Percentiles rank a stretch among this genome's conserved stretches.
Evolutionary conservation across 495 filamentous ascomycete genomes (phyloP).

Genomic region (Penicillium macrosclerotiorum): DNA sequence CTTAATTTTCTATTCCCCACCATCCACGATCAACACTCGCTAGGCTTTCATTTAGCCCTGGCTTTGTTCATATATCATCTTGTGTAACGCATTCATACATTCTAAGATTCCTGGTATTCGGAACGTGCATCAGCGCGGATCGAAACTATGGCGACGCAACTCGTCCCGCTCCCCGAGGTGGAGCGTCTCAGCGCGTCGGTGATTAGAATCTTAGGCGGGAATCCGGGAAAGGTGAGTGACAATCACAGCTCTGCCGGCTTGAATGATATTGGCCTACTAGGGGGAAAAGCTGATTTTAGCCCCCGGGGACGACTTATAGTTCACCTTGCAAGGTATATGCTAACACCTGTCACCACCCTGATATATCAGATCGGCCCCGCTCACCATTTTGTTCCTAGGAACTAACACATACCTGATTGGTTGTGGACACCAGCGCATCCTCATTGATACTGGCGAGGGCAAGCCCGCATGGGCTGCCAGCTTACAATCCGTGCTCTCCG

Average conservation of each 20-base stretch:
- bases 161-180: constrained; percentile 59
- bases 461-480: constrained; percentile 55
- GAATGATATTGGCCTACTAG: constrained; percentile 1
- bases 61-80: no score
- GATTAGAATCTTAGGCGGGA: constrained; percentile 75
- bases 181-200: constrained; percentile 63
- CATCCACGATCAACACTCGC: no score
- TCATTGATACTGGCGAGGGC: constrained; percentile 81
- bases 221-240: constrained; percentile 68
- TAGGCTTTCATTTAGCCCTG: no score
- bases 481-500: constrained; percentile 59
- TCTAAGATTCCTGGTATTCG: no score
- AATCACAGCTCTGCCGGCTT: neutral
- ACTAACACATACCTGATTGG: constrained; percentile 90
- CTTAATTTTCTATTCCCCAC: no score
- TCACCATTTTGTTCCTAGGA: constrained; percentile 47
- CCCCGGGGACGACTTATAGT: constrained; percentile 23
- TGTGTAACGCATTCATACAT: no score
- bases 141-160: constrained; percentile 42
- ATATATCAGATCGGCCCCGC: neutral
- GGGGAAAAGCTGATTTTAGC: constrained; percentile 1
- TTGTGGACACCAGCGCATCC: constrained; percentile 60
- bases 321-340: constrained; percentile 52
- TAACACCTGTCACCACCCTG: neutral
- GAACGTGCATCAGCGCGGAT: neutral